phyloP scores from a whole-genome alignment of 2,329 filamentous ascomycete genomes.

The Aaosphaeria pasadenensis region DNA sequence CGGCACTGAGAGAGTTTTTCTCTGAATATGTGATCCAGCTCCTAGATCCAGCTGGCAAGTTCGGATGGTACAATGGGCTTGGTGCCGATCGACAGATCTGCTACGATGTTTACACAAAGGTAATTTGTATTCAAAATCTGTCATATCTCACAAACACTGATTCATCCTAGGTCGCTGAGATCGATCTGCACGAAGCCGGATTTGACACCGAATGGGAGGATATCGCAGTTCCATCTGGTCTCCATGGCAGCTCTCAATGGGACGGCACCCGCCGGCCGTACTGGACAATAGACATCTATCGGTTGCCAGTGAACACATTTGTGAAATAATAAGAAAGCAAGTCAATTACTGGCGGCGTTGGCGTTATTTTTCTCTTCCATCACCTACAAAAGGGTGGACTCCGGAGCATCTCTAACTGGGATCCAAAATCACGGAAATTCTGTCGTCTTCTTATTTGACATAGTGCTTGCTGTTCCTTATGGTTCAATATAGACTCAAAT shows the following conservation, averaged over 20 bases:
- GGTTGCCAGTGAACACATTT: constrained; percentile 35
- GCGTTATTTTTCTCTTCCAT: too few species aligned
- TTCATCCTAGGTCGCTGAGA: constrained; percentile 28
- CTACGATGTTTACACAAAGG: constrained; percentile 39
- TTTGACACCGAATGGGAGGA: constrained; percentile 37
- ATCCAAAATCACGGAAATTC: too few species aligned
- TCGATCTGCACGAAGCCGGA: constrained; percentile 34
- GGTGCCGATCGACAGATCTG: constrained; percentile 39
- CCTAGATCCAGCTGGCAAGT: constrained; percentile 29
- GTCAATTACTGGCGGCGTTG: too few species aligned
- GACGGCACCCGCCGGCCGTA: constrained; percentile 33
- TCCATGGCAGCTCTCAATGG: constrained; percentile 35
- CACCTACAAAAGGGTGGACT: too few species aligned
- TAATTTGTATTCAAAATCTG: constrained; percentile 7
- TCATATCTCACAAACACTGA: constrained; percentile 1
- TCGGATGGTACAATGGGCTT: constrained; percentile 38
- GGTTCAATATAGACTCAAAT: too few species aligned
- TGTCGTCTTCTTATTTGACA: too few species aligned
- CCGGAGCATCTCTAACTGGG: too few species aligned
- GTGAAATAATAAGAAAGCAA: constrained; percentile 15
- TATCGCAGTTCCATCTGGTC: constrained; percentile 27
- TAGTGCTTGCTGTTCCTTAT: too few species aligned
- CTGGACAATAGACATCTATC: constrained; percentile 37
- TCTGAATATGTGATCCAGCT: constrained; percentile 35
- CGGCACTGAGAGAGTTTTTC: constrained; percentile 36